Evolutionary conservation across 768 basidiomycete genomes (phyloP).

Genomic region (Harrya chromipes): DNA sequence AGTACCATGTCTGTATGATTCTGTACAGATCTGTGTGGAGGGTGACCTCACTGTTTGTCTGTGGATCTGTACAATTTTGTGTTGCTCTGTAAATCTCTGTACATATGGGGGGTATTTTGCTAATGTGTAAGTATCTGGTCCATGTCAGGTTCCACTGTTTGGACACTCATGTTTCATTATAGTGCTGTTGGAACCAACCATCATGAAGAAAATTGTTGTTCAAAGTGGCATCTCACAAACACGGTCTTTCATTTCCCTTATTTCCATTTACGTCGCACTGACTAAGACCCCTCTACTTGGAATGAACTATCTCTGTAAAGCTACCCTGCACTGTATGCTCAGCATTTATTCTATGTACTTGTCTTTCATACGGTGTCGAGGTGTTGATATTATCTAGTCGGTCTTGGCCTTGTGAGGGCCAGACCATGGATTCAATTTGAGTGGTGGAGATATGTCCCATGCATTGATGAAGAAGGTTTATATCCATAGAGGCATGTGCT

Average conservation of each 20-base stretch:
- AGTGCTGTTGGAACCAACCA: slow-evolving; percentile 82
- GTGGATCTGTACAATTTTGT: too few relatives aligned
- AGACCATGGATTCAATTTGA: too few relatives aligned
- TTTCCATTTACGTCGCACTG: slow-evolving; percentile 1
- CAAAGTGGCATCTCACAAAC: slow-evolving; percentile 62
- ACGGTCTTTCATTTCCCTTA: neutral
- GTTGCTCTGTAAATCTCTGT: too few relatives aligned
- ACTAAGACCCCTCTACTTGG: neutral
- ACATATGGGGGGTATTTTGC: too few relatives aligned
- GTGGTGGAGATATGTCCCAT: too few relatives aligned
- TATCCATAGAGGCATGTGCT: too few relatives aligned
- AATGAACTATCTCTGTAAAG: neutral
- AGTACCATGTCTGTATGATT: too few relatives aligned
- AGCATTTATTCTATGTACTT: slow-evolving; percentile 3
- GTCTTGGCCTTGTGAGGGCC: slow-evolving; percentile 45
- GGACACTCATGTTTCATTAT: slow-evolving; percentile 7
- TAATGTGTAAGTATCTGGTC: too few relatives aligned
- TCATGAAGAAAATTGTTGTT: slow-evolving; percentile 87
- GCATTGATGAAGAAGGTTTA: too few relatives aligned
- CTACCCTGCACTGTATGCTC: slow-evolving; percentile 9
- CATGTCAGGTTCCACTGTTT: neutral
- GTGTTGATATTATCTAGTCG: slow-evolving; percentile 34
- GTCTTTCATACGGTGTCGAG: neutral
- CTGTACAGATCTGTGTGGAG: too few relatives aligned
- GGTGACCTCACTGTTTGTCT: too few relatives aligned